phyloP scores from a whole-genome alignment of 202 grass and related monocot species.

The Cymbopogon flexuosus region DNA sequence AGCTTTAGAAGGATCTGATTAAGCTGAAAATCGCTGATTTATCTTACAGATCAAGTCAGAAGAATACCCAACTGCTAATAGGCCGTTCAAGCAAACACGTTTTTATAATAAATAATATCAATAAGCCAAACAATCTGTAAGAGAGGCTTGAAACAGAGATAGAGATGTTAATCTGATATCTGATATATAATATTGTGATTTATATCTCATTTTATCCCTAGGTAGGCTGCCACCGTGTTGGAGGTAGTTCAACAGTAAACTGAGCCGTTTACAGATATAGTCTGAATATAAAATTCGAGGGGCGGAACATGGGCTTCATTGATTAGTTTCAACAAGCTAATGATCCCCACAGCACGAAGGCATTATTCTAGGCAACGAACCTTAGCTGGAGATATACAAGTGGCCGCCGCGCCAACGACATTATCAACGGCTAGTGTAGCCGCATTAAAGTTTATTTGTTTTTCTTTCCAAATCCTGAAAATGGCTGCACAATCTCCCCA shows the following conservation, averaged over 20 bases:
- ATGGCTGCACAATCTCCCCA: neutral
- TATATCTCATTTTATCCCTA: neutral
- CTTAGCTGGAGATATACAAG: conserved; percentile 33
- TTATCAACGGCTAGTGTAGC: conserved; percentile 17
- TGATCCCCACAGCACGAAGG: conserved; percentile 6
- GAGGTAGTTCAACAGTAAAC: neutral
- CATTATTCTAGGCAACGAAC: conserved; percentile 31
- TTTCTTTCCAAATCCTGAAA: neutral
- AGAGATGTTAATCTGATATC: neutral
- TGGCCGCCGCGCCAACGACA: neutral
- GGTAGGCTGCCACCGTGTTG: neutral
- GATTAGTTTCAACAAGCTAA: conserved; percentile 44
- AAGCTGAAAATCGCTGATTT: conserved; percentile 15
- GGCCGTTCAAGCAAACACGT: neutral
- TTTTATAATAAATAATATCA: neutral
- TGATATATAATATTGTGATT: neutral
- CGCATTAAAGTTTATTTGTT: neutral
- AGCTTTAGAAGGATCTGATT: conserved; percentile 8
- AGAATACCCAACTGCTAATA: neutral
- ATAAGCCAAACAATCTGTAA: neutral
- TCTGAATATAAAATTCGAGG: conserved; percentile 12
- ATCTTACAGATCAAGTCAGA: conserved; percentile 14
- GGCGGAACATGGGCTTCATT: conserved; percentile 25
- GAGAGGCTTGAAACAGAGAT: neutral
- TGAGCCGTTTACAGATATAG: neutral